Evolutionary conservation across 1,284 basidiomycete genomes (phyloP), one percentile per base, ranked within the genome.

Genomic region (Trichosporon asahii): DNA sequence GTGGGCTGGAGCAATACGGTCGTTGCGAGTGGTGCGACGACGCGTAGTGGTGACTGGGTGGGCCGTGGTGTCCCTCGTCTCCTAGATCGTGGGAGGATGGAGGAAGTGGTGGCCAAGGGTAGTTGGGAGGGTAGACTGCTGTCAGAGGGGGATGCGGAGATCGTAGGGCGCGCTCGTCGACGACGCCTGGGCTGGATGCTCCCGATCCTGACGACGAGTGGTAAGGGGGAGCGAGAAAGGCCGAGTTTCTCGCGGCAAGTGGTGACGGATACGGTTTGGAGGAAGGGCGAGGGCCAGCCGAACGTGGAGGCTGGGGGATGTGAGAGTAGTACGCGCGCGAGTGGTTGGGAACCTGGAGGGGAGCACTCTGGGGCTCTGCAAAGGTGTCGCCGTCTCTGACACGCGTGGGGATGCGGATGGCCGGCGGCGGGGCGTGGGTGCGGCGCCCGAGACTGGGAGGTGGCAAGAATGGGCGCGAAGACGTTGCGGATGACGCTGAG

Each of bases 71-170:
- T n/a, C 57, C 57, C 11, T 61, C 57, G 57, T 69, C 66, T 7
- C 64, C 37, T 37, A 53, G 49, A 7, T 64, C 64, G 35, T 67
- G 46, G 33, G 65, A 64, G 12, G 66, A 18, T 6, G 70, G 66
- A 2, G 65, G 70, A 14, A 46, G 66, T 2, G 70, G 71, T 8
- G 74, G 73, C 74, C 73, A 74, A 12, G 66, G 61, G 57, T 75
- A 68, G 29, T 64, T 46, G 4, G 72, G 70, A 15, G 74, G 68
- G 29, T 79, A 68, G 21, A 73, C 55, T 21, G 80, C 80, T 2
- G 80, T 81, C 23, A 82, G 75, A 5, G 80, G 80, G 18, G 80
- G 80, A 76, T 80, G 77, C 4, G 81, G 81, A 3, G 79, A 80
- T 35, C 81, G 77, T 9, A 80, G 74, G 63, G 63, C 63, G 35